These are phyloP conservation scores for Sphaerulina musiva DNA, from an alignment of 2,329 filamentous ascomycete species.

Conservation along the genomic window DNA sequence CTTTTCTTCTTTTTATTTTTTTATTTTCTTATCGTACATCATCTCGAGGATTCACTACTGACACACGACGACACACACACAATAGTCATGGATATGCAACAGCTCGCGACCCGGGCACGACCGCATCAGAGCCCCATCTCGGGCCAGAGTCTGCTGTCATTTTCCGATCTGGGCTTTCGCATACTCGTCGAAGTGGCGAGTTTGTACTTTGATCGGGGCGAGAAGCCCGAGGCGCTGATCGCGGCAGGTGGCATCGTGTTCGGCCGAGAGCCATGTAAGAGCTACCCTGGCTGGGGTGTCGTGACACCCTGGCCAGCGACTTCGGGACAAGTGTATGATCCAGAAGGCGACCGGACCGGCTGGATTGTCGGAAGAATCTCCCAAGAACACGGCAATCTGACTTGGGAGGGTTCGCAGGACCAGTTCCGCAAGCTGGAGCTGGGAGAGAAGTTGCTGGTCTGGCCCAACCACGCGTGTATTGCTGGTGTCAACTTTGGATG, in stretches of 20 bases:
- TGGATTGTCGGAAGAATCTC: constrained; percentile 67
- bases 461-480: constrained; percentile 78
- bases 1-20: too few relatives aligned
- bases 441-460: constrained; percentile 63
- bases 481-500: constrained; percentile 63
- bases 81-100: constrained; percentile 67
- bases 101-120: constrained; percentile 63
- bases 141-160: constrained; percentile 34
- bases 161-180: constrained; percentile 57
- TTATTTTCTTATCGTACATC: too few relatives aligned
- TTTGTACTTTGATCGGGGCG: constrained; percentile 55
- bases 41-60: too few relatives aligned
- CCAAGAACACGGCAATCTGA: constrained; percentile 71
- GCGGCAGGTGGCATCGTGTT: constrained; percentile 64
- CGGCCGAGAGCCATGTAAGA: constrained; percentile 64
- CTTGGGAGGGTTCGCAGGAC: constrained; percentile 47
- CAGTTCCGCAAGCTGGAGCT: constrained; percentile 47
- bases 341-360: constrained; percentile 39
- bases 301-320: constrained; percentile 52
- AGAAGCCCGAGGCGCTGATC: constrained; percentile 58
- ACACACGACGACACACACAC: too few relatives aligned
- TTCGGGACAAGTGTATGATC: constrained; percentile 30
- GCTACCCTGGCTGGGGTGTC: constrained; percentile 66
- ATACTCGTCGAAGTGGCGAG: constrained; percentile 67
- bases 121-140: constrained; percentile 33